Evolutionary conservation across 1,139 yeast genomes (phyloP).

Genomic region (Taphrina communis): DNA sequence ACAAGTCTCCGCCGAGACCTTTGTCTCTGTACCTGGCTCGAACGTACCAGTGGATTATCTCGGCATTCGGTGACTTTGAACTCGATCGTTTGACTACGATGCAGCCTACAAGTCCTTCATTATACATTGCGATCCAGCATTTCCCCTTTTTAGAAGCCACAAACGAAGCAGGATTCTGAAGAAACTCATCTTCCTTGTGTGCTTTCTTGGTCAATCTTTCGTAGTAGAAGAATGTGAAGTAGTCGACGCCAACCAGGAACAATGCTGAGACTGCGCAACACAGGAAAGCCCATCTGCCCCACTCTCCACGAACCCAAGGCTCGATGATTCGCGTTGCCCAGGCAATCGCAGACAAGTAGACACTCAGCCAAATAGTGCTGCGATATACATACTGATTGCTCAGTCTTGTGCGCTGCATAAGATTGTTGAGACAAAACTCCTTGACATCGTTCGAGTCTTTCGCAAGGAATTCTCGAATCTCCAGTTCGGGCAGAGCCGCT

Average conservation of each 20-base stretch:
- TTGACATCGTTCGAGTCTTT: slow-evolving; percentile 17
- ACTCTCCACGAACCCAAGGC: slow-evolving; percentile 28
- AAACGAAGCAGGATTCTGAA: slow-evolving; percentile 13
- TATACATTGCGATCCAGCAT: slow-evolving; percentile 33
- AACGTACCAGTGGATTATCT: slow-evolving; percentile 26
- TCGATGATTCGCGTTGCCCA: slow-evolving; percentile 20
- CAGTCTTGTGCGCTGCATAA: slow-evolving; percentile 34
- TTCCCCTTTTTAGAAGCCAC: neutral
- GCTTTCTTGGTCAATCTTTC: slow-evolving; percentile 15
- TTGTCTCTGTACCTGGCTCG: slow-evolving; percentile 25
- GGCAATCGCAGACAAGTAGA: slow-evolving; percentile 26
- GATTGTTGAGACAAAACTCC: slow-evolving; percentile 32
- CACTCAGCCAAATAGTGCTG: slow-evolving; percentile 16
- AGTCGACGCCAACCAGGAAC: slow-evolving; percentile 33
- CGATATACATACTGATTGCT: slow-evolving; percentile 31
- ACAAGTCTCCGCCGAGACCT: slow-evolving; percentile 36
- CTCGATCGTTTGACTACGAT: slow-evolving; percentile 14
- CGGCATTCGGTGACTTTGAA: slow-evolving; percentile 8
- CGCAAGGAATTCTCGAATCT: slow-evolving; percentile 2
- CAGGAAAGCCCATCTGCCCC: slow-evolving; percentile 35
- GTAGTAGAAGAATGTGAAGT: slow-evolving; percentile 23
- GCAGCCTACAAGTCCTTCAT: slow-evolving; percentile 13
- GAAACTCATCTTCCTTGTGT: slow-evolving; percentile 4
- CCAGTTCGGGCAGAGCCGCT: slow-evolving; percentile 24
- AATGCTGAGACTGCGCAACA: slow-evolving; percentile 34